A percentile compares a stretch with the other conserved stretches of the same genome.
phyloP scores from a whole-genome alignment of 1,139 yeast species.

The Saccharomyces hybrid region DNA sequence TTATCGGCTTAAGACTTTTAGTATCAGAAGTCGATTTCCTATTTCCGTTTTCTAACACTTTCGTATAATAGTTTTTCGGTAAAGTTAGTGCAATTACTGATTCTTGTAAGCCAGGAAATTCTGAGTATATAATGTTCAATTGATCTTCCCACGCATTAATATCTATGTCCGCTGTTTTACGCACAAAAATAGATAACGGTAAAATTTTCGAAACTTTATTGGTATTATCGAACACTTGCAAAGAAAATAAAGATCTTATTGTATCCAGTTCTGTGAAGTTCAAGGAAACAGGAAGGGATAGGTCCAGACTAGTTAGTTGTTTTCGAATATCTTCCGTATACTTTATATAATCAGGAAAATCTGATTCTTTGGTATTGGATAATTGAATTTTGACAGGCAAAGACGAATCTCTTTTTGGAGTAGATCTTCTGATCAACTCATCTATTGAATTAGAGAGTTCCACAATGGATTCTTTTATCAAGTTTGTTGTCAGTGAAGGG shows the following conservation, averaged over 20 bases:
- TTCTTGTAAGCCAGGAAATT: not conserved
- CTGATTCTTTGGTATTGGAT: not conserved
- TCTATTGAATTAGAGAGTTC: constrained; percentile 5
- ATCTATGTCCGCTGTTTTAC: not conserved
- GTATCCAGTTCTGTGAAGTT: not conserved
- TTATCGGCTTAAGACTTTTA: not conserved
- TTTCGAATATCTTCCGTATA: not conserved
- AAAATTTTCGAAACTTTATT: not conserved
- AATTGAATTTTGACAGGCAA: not conserved
- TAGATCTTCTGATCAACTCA: constrained; percentile 2
- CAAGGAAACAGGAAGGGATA: not conserved
- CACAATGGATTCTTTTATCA: not conserved
- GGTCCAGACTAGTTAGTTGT: not conserved
- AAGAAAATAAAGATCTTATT: not conserved
- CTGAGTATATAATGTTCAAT: not conserved
- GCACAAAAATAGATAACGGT: not conserved
- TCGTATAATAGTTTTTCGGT: not conserved
- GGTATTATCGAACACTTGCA: not conserved
- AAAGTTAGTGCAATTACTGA: not conserved
- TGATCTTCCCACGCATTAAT: not conserved
- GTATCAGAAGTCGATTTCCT: not conserved
- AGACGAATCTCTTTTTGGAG: not conserved
- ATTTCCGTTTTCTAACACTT: not conserved
- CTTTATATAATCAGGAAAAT: not conserved
- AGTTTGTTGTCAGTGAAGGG: not conserved